Evolutionary conservation across 257 asterid species (phyloP).

Genomic region (Ajuga chamaepitys): DNA sequence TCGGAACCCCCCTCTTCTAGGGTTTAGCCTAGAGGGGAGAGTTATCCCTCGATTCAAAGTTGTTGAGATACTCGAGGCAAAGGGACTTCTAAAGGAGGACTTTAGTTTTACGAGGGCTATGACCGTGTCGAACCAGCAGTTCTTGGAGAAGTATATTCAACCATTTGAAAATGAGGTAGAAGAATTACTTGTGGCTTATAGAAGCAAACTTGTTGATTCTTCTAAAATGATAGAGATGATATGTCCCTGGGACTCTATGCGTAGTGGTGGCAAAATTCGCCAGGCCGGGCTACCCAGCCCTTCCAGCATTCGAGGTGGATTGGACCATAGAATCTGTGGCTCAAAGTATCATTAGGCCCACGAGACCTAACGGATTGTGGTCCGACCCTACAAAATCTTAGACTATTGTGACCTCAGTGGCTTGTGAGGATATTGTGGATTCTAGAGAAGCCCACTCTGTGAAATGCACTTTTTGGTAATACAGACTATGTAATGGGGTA

Average conservation of each 20-base stretch:
- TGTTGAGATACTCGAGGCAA: conserved; percentile 4
- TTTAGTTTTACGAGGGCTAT: neutral
- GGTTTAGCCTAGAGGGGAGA: neutral
- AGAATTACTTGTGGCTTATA: neutral
- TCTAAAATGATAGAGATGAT: neutral
- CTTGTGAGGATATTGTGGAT: too few species aligned
- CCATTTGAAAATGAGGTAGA: neutral
- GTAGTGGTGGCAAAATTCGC: neutral
- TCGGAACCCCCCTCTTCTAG: neutral
- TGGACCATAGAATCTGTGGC: too few species aligned
- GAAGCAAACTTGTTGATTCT: neutral
- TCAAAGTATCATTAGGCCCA: too few species aligned
- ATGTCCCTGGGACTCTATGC: neutral
- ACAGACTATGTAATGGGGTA: too few species aligned
- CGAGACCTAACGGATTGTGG: too few species aligned
- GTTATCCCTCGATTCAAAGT: neutral
- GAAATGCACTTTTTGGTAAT: too few species aligned
- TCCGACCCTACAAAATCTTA: too few species aligned
- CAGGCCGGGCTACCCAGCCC: too few species aligned
- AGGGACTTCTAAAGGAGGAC: neutral
- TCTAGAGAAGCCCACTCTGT: too few species aligned
- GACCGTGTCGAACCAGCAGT: neutral
- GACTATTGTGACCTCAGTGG: too few species aligned
- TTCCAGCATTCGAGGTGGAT: too few species aligned
- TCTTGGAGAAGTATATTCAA: neutral